Evolutionary conservation across 23 red algal genomes (phyloP), one percentile per base, ranked within the genome.

Genomic region (Gracilaria domingensis): DNA sequence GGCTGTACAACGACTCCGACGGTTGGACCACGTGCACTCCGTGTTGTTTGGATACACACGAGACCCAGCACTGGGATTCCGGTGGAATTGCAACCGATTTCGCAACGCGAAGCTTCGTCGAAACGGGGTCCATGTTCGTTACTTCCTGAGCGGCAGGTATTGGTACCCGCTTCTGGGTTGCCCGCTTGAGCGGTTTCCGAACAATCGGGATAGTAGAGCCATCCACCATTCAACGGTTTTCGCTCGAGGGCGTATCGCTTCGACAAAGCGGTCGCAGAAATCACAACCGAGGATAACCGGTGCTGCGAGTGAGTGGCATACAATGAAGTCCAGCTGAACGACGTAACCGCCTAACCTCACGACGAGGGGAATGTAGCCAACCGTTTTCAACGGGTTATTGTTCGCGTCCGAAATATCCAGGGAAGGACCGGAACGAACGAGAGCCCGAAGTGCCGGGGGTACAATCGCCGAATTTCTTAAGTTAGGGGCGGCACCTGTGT

Each of bases 21-120:
- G 82, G 65, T 33, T 86, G 82, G 28, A 71, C 61, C 23, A 86
- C 64, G 23, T 64, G 30, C 5, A 84, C 35, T 1, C 59, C 53
- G 0, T 66, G 40, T 65, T 47, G 55, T 44, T 69, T 65, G 17
- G 81, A 84, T 8, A 40, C 2, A 29, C 62, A 36, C 33, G 62
- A 45, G 11, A 67, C 24, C 33, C 62, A 67, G 11, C 1, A 14
- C 17, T 67, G 62, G 62, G 62, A 67, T 35, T 30, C 62, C 7
- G 12, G 33, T 23, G 67, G 35, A 3, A 73, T 44, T 8, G 67
- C 7, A 2, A 73, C 28, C 38, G 67, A 45, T 45, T 40, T 73
- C 28, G 67, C 67, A 37, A 73, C 67, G 33, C 34, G 30, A 40
- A 73, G 42, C 42, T 7, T 45, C 18, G 35, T 73, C 3, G 67